Base-by-base conservation (phyloP, 2,329 filamentous ascomycete genomes). In the Xylaria sp. region DNA sequence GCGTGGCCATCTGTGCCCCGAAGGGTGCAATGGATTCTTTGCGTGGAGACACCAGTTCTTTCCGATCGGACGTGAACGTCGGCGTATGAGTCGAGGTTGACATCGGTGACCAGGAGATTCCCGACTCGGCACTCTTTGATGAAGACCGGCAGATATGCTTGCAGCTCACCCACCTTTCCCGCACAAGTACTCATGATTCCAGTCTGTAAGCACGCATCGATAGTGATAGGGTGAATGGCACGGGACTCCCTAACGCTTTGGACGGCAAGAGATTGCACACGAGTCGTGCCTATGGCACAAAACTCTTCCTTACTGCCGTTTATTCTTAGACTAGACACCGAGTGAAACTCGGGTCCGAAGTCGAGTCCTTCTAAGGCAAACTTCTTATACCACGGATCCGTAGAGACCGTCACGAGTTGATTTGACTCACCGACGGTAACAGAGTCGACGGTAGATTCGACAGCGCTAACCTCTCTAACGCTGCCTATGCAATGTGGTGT, bases 401-500 rank as follows among this genome's bases (percentile, higher is more conserved):
- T 35, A 2, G 42, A 6, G 59, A 54, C 56, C 1, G 1, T 3
- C 11, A 58, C 63, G 25, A 51, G 58, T 1, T n/a, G 37, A n/a
- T 1, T 11, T 5, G 31, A 5, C 5, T 33, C 31, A 5, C 11
- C 31, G 5, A 33, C 11, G 11, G 11, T 33, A 11, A 31, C 28
- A 31, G 28, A 31, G 4, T 31, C 28, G 28, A 31, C n/a, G n/a
- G n/a, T n/a, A n/a, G n/a, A n/a, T n/a, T n/a, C n/a, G n/a, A n/a
- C n/a, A n/a, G n/a, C n/a, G n/a, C n/a, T n/a, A n/a, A n/a, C n/a
- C n/a, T n/a, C n/a, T n/a, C n/a, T n/a, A n/a, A n/a, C n/a, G n/a
- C 57, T 64, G 1, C 66, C 67, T 0, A 56, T 42, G 35, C 67
- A 70, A 33, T 69, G 68, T 2, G 50, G 9, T 1, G 43, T 65